Evolutionary conservation across 345 rosid genomes (phyloP).

Genomic region (Populus deltoides): DNA sequence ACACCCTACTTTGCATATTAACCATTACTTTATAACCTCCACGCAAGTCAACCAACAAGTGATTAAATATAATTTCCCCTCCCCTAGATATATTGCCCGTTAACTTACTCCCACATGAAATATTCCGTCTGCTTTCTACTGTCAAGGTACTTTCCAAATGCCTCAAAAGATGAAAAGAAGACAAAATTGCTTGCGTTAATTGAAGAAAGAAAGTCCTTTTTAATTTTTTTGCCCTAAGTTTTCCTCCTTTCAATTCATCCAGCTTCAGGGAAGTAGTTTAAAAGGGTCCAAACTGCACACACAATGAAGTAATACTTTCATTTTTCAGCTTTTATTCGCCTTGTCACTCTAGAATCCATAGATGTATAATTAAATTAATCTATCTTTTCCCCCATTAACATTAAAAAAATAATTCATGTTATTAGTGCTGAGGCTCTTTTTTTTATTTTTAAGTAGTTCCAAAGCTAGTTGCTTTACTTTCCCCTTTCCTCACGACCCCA

Average conservation of each 20-base stretch:
- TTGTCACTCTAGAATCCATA: constrained; percentile 1
- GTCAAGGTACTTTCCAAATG: constrained; percentile 9
- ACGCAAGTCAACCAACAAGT: constrained; percentile 22
- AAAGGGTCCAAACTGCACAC: constrained; percentile 25
- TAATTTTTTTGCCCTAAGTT: neutral
- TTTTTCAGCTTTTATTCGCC: constrained; percentile 4
- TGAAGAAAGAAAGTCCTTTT: neutral
- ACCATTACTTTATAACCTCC: constrained; percentile 8
- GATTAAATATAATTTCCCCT: neutral
- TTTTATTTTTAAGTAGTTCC: constrained; percentile 20
- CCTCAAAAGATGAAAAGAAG: neutral
- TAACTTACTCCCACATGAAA: neutral
- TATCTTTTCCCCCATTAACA: neutral
- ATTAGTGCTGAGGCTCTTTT: neutral
- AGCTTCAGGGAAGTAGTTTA: neutral
- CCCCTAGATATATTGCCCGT: neutral
- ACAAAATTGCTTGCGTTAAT: neutral
- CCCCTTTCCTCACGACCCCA: constrained; percentile 23
- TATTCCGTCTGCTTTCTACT: neutral
- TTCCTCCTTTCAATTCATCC: neutral
- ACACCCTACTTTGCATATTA: constrained; percentile 17
- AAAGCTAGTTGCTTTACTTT: constrained; percentile 23
- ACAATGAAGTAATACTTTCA: constrained; percentile 17
- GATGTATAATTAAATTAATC: no score
- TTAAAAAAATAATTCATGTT: neutral